Base-by-base conservation (phyloP, 371 early-diverging fungal species). In the Lichtheimia corymbifera region DNA sequence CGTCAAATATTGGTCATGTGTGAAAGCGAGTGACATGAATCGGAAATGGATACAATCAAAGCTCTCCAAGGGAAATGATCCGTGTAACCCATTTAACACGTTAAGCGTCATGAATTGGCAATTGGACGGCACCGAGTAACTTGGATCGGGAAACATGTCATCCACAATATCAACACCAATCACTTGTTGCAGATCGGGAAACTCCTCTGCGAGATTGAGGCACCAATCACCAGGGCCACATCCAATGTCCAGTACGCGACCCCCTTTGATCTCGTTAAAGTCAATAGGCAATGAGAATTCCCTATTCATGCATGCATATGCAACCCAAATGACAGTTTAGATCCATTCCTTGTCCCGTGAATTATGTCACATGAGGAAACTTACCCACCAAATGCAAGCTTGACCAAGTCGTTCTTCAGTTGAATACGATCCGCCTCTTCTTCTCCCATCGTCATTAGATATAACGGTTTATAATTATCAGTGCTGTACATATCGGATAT, bases 161-260 rank as follows among this genome's bases (percentile, higher is more conserved):
- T 62, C 66, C 35, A 55, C 59, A 45, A 53, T 58, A 45, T 76
- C 76, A 2, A 72, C 43, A 20, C 76, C 76, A 27, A 68, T 60
- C 17, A 72, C 66, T n/a, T 68, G 59, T 18, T 47, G 47, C 11
- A 67, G 51, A 58, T 56, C 55, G 3, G 68, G 73, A 55, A 63
- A 66, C 11, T 61, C 54, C 44, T 68, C 56, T 12, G 68, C 64
- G 42, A 70, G 60, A 47, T 76, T 77, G 45, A 79, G 55, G 28
- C 72, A 68, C 77, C 77, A 79, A 12, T 61, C 51, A 18, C 80
- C 80, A 12, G 77, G 64, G 18, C 80, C 80, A 65, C 80, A 79
- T 18, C 75, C 77, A 27, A 76, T 61, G 53, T 79, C 79, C 24
- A 79, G 60, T 17, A 76, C 70, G 24, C 65, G 57, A 41, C 65